phyloP scores from a whole-genome alignment of 2,329 filamentous ascomycete species.

The Ophiostoma sp. region DNA sequence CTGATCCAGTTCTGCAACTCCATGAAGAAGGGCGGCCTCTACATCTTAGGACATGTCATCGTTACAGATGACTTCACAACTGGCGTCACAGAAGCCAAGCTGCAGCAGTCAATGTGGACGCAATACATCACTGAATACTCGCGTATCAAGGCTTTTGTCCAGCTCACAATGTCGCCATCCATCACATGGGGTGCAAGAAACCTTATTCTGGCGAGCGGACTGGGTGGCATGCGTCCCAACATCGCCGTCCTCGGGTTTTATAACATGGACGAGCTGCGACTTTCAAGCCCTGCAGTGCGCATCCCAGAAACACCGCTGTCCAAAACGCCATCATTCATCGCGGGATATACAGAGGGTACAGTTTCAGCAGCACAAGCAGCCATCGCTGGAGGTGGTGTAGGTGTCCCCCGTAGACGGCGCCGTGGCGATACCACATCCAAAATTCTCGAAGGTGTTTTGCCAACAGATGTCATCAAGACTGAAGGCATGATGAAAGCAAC shows the following conservation, averaged over 20 bases:
- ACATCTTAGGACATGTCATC: constrained; percentile 82
- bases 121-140: constrained; percentile 78
- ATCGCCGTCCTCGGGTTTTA: constrained; percentile 78
- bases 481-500: constrained; percentile 64
- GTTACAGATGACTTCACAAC: constrained; percentile 75
- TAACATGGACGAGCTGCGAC: constrained; percentile 70
- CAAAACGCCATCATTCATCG: constrained; percentile 28
- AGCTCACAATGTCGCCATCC: constrained; percentile 74
- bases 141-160: constrained; percentile 82
- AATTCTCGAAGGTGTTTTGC: constrained; percentile 54
- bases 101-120: constrained; percentile 76
- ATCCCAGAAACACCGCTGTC: constrained; percentile 45
- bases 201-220: constrained; percentile 70
- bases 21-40: constrained; percentile 78
- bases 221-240: constrained; percentile 85
- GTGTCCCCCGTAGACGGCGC: constrained; percentile 29
- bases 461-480: constrained; percentile 63
- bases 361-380: background rate
- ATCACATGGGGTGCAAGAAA: constrained; percentile 83
- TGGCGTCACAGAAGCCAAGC: constrained; percentile 72
- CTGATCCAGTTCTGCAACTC: constrained; percentile 90
- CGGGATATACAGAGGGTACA: background rate
- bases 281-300: constrained; percentile 50
- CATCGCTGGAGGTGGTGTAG: background rate
- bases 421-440: constrained; percentile 52